A percentile compares a stretch with the other conserved stretches of the same genome.
Conservation (phyloP, 2,329 filamentous ascomycete genomes). For the Penicillium sp. region DNA sequence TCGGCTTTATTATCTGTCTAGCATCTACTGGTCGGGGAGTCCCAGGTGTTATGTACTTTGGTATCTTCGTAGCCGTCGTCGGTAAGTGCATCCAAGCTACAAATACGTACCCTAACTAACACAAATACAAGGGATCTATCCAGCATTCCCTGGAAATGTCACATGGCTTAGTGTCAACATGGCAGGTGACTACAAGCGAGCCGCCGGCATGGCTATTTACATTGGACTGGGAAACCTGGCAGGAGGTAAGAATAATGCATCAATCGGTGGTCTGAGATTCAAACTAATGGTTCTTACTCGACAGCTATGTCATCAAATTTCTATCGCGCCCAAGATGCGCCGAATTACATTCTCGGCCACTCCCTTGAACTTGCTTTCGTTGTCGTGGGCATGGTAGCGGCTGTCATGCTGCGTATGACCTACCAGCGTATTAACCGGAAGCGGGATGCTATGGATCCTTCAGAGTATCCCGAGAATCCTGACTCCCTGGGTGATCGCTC, state of each 20-base stretch:
- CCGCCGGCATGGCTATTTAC: conserved; percentile 63
- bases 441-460: conserved; percentile 48
- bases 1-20: conserved; percentile 57
- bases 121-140: conserved; percentile 41
- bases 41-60: conserved; percentile 48
- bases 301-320: conserved; percentile 69
- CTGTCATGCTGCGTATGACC: conserved; percentile 45
- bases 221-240: conserved; percentile 59
- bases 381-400: conserved; percentile 46
- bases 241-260: conserved; percentile 28
- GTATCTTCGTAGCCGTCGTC: conserved; percentile 48
- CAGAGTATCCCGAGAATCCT: conserved; percentile 51
- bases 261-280: neutral
- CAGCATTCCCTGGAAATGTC: conserved; percentile 45
- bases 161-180: conserved; percentile 62
- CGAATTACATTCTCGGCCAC: conserved; percentile 53
- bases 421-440: conserved; percentile 61
- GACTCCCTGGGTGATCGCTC: conserved; percentile 61
- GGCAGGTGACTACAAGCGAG: conserved; percentile 55
- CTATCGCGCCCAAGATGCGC: conserved; percentile 55
- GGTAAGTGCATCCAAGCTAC: conserved; percentile 29
- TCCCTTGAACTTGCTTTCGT: conserved; percentile 53
- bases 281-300: neutral
- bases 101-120: neutral
- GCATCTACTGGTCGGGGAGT: conserved; percentile 33